A percentile compares a stretch with the other conserved stretches of the same genome.
Conservation (phyloP, 495 filamentous ascomycete species). For the Rusavskia elegans region DNA sequence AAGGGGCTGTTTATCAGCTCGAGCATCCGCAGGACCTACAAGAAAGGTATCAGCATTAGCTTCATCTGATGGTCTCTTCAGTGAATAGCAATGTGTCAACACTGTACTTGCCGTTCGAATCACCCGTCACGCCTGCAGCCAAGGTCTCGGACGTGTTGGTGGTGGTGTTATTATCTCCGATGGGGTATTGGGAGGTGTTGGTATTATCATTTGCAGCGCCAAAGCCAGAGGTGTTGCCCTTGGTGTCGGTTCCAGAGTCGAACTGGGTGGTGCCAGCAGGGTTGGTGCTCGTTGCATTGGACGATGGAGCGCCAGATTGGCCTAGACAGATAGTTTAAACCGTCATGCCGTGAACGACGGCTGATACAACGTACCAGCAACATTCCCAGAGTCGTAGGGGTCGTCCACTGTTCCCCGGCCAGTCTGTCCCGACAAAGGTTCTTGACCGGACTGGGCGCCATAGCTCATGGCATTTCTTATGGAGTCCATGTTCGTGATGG, state of each 20-base stretch:
- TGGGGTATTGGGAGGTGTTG: neutral
- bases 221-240: neutral
- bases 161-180: neutral
- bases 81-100: neutral
- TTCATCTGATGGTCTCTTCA: no score
- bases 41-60: no score
- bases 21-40: neutral
- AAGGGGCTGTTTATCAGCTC: neutral
- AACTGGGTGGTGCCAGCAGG: neutral
- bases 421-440: slow-evolving; percentile 13
- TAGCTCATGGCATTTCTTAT: slow-evolving; percentile 5
- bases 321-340: neutral
- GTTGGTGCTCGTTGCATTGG: neutral
- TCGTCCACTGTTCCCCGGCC: slow-evolving; percentile 10
- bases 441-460: slow-evolving; percentile 12
- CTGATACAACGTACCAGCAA: neutral
- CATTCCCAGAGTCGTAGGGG: slow-evolving; percentile 15
- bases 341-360: neutral
- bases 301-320: neutral
- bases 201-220: neutral
- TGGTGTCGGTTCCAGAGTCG: neutral
- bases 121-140: neutral
- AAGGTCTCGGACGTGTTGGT: neutral
- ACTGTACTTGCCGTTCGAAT: neutral
- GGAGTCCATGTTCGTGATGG: neutral